phyloP scores from a whole-genome alignment of 345 rosid species.

The Citrus maxima region DNA sequence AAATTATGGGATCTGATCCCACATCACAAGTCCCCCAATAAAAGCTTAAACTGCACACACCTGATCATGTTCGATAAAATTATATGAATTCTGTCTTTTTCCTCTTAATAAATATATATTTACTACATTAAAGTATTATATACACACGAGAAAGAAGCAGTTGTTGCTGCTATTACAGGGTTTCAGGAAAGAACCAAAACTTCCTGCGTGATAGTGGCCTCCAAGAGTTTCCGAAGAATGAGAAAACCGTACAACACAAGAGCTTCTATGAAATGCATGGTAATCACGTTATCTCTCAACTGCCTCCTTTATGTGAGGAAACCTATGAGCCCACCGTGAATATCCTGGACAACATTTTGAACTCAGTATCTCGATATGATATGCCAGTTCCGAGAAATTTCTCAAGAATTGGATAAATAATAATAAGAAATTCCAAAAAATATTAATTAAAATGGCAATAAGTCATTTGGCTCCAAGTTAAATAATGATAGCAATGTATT shows the following conservation, averaged over 20 bases:
- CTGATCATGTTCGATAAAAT: no score
- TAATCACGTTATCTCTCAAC: constrained; percentile 21
- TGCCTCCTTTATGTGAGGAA: constrained; percentile 40
- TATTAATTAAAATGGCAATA: background rate
- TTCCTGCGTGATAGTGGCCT: background rate
- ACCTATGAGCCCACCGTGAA: constrained; percentile 56
- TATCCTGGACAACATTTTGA: constrained; percentile 40
- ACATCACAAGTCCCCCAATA: no score
- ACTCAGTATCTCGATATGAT: background rate
- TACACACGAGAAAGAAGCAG: background rate
- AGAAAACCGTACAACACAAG: background rate
- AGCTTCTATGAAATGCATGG: background rate
- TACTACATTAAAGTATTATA: background rate
- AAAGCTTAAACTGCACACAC: no score
- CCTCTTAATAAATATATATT: background rate
- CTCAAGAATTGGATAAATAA: background rate
- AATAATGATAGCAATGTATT: background rate
- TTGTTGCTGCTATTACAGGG: background rate
- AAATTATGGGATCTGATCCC: no score
- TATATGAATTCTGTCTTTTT: background rate
- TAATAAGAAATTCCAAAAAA: background rate
- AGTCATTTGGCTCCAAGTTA: background rate
- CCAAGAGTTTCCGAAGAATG: background rate
- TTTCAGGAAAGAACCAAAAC: background rate
- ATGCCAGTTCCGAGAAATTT: background rate